Evolutionary conservation across 768 basidiomycete species (phyloP).

Genomic region (Rhodotorula toruloides): DNA sequence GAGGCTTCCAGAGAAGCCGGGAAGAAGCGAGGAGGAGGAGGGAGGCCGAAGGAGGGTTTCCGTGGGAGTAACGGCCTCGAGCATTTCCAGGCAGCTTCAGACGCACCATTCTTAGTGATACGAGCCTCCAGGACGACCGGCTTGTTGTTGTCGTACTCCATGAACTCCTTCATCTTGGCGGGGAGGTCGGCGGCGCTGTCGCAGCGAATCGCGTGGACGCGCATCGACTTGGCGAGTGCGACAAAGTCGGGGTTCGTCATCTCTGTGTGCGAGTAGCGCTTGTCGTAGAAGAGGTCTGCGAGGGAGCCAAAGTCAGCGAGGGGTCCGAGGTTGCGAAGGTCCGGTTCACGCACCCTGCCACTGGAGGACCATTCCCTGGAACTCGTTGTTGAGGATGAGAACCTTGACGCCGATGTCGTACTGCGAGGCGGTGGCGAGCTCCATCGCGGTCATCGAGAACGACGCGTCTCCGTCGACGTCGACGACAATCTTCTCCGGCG

Average conservation of each 20-base stretch:
- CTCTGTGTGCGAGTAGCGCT: conserved; percentile 89
- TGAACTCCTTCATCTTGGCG: conserved; percentile 95
- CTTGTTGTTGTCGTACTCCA: conserved; percentile 81
- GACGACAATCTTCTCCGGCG: conserved; percentile 84
- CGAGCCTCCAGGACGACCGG: conserved; percentile 88
- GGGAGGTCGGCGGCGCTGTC: conserved; percentile 68
- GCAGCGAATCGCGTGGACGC: conserved; percentile 82
- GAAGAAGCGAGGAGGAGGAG: not conserved
- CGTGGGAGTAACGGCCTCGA: conserved; percentile 67
- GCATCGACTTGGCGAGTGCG: conserved; percentile 80
- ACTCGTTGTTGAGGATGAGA: conserved; percentile 43
- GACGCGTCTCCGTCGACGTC: conserved; percentile 98
- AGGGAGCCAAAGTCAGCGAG: conserved; percentile 33
- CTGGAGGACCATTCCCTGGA: conserved; percentile 87
- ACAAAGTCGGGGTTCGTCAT: conserved; percentile 98
- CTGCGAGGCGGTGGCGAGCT: conserved; percentile 87
- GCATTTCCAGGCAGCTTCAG: no score
- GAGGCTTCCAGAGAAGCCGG: not conserved
- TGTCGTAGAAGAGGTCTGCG: conserved; percentile 87
- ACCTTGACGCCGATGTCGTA: conserved; percentile 85
- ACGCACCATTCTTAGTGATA: conserved; percentile 57
- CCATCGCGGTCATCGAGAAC: conserved; percentile 99
- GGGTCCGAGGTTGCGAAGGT: no score
- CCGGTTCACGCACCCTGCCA: conserved; percentile 75
- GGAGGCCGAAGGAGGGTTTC: conserved; percentile 45